These are phyloP conservation scores for Marasmius sp. DNA, from an alignment of 1,284 basidiomycete genomes.

Conservation along the genomic window DNA sequence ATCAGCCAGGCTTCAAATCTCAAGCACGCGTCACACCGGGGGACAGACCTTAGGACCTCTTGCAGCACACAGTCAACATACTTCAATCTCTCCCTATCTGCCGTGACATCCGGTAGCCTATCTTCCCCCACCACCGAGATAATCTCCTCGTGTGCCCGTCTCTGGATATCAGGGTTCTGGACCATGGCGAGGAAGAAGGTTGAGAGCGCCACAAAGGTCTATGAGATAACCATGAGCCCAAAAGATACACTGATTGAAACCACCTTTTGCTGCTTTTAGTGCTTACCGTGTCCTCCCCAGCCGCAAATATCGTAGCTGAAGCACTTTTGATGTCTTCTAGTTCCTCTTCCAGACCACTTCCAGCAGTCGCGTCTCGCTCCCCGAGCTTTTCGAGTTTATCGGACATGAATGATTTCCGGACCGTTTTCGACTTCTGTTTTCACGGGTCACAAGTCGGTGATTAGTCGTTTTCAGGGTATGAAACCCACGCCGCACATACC, in stretches of 20 bases:
- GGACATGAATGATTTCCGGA: background rate
- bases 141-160: conserved; percentile 11
- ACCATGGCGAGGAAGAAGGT: conserved; percentile 50
- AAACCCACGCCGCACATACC: conserved; percentile 12
- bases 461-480: background rate
- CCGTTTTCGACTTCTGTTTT: background rate
- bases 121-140: conserved; percentile 6
- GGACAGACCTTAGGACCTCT: conserved; percentile 10
- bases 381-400: background rate
- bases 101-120: conserved; percentile 12
- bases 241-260: background rate
- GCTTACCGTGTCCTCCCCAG: conserved; percentile 1
- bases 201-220: conserved; percentile 45
- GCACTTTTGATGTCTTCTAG: conserved; percentile 1
- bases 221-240: background rate
- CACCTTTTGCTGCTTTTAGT: background rate
- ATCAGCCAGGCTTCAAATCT: background rate
- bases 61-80: conserved; percentile 14
- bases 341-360: background rate
- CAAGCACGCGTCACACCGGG: background rate
- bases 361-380: background rate
- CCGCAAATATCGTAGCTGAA: background rate
- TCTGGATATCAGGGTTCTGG: conserved; percentile 41
- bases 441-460: background rate
- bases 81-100: conserved; percentile 8